phyloP scores from a whole-genome alignment of 2,329 filamentous ascomycete species.

The Pseudonectria foliicola region DNA sequence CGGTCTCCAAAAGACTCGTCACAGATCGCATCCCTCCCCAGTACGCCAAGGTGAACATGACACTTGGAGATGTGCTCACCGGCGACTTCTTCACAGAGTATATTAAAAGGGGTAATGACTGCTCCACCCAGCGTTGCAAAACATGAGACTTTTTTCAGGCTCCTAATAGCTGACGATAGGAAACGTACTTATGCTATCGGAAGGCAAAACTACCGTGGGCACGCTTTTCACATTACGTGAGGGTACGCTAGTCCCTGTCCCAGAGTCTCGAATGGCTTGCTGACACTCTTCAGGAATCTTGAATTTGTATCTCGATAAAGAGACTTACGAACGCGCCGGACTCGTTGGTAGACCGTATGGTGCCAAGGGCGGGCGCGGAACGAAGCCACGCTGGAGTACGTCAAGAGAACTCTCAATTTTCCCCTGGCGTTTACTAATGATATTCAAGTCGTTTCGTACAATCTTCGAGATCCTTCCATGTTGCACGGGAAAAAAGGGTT shows the following conservation, averaged over 20 bases:
- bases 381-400: slow-evolving; percentile 69
- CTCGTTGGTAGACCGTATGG: slow-evolving; percentile 64
- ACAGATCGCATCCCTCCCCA: slow-evolving; percentile 26
- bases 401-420: slow-evolving; percentile 2
- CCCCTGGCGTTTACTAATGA: slow-evolving; percentile 18
- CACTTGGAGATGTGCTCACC: slow-evolving; percentile 63
- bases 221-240: slow-evolving; percentile 65
- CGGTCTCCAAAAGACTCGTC: slow-evolving; percentile 47
- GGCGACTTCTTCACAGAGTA: slow-evolving; percentile 76
- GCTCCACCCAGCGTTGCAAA: too few relatives aligned
- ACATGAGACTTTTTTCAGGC: too few relatives aligned
- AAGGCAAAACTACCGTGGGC: slow-evolving; percentile 63
- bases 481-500: slow-evolving; percentile 77
- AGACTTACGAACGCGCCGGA: slow-evolving; percentile 76
- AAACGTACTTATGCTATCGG: slow-evolving; percentile 75
- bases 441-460: slow-evolving; percentile 61
- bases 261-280: neutral
- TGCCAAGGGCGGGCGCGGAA: slow-evolving; percentile 47
- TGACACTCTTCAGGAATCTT: slow-evolving; percentile 50
- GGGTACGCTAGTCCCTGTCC: slow-evolving; percentile 38
- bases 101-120: slow-evolving; percentile 62
- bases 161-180: slow-evolving; percentile 52
- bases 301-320: slow-evolving; percentile 69
- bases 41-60: slow-evolving; percentile 67
- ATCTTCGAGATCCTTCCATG: slow-evolving; percentile 71